Base-by-base conservation (phyloP, 2,329 filamentous ascomycete species). In the Fusarium sp. region DNA sequence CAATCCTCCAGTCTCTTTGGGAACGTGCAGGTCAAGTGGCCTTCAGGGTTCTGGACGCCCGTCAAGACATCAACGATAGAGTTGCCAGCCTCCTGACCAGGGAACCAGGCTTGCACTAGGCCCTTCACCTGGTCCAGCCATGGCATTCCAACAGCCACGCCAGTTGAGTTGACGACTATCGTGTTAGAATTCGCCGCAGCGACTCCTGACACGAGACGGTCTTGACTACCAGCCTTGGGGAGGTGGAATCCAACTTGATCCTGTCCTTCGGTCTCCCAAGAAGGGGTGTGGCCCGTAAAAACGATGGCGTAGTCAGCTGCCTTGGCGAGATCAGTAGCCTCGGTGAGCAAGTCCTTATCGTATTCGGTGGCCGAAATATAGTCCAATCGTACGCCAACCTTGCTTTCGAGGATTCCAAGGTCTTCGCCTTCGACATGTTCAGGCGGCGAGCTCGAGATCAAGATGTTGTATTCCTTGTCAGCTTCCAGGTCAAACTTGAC, bases 21-120 rank as follows among this genome's bases (percentile, higher is more conserved):
- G 78, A 90, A 91, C 1, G 83, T 88, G n/a, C 89, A 80, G 0
- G 88, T 86, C 64, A 68, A 44, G 10, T 60, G 63, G 0, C 66
- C 66, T 10, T 85, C 86, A 0, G 89, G 89, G 71, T 88, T 90
- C 16, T 86, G 82, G 55, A 85, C 82, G 31, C 89, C 89, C 53
- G 88, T 86, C 13, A 91, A 79, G 1, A 91, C 84, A 69, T 91
- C 89, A 3, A 86, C 87, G 60, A 91, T 86, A 2, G 87, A 86
- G 69, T 90, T 90, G 2, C 89, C 89, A 29, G 85, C 85, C 77
- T 91, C 36, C 6, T 38, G 36, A 1, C 36, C 36, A 38, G 36
- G 36, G n/a, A 38, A 38, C 36, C 36, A 38, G n/a, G 86, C 85
- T 72, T 85, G 88, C 4, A 90, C 71, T 42, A 90, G 84, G 7